A percentile compares a stretch with the other conserved stretches of the same genome.
Evolutionary conservation across 2,329 filamentous ascomycete genomes (phyloP).

Genomic region (Corynespora cassiicola): DNA sequence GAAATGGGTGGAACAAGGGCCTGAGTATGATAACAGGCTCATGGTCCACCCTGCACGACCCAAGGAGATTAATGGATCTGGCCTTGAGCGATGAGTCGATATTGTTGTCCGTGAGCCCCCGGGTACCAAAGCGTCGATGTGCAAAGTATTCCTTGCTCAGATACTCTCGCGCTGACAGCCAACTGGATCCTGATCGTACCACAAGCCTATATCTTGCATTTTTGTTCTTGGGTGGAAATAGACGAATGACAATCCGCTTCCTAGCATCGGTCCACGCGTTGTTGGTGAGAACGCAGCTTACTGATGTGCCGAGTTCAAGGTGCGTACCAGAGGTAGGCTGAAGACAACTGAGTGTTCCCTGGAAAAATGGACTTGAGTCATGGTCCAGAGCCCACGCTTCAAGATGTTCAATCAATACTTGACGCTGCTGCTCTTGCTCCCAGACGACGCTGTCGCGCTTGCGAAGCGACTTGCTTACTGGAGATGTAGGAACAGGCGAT

Average conservation of each 20-base stretch:
- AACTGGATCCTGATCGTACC: constrained; percentile 35
- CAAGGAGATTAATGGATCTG: too few species aligned
- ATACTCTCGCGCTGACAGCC: constrained; percentile 36
- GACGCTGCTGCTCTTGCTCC: constrained; percentile 25
- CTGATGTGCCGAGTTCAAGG: constrained; percentile 30
- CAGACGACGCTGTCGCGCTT: constrained; percentile 23
- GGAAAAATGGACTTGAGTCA: constrained; percentile 35
- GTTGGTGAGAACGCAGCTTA: constrained; percentile 32
- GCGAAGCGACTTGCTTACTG: constrained; percentile 13
- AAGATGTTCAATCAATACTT: constrained; percentile 28
- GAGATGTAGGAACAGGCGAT: too few species aligned
- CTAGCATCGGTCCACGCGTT: constrained; percentile 17
- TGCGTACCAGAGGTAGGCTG: constrained; percentile 8
- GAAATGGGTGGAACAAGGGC: constrained; percentile 35
- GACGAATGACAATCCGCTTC: constrained; percentile 29
- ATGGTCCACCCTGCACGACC: too few species aligned
- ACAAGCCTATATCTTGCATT: constrained; percentile 29
- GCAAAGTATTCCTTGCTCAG: constrained; percentile 32
- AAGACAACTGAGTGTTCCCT: constrained; percentile 32
- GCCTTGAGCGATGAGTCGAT: too few species aligned
- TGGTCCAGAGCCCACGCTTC: constrained; percentile 32
- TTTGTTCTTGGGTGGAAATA: constrained; percentile 27
- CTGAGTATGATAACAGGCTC: too few species aligned
- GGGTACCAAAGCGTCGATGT: too few species aligned
- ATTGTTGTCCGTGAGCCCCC: background rate